Evolutionary conservation across 169 alveolate genomes (phyloP).

Genomic region (Eimeria brunetti): DNA sequence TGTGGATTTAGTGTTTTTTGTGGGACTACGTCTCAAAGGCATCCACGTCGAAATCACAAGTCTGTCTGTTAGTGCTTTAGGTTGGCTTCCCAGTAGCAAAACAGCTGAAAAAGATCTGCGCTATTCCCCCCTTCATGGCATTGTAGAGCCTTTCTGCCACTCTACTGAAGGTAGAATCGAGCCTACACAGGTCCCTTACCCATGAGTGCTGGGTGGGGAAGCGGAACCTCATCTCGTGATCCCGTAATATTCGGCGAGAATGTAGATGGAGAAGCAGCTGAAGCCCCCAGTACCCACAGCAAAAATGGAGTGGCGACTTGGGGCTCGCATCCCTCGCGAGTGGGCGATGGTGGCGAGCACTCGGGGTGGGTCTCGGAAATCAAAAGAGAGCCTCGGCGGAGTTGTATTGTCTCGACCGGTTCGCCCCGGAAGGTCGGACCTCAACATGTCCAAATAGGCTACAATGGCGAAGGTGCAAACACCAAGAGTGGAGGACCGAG

Average conservation of each 20-base stretch:
- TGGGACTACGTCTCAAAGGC: background rate
- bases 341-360: constrained; percentile 46
- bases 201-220: constrained; percentile 53
- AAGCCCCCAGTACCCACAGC: constrained; percentile 19
- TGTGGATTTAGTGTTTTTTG: background rate
- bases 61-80: background rate
- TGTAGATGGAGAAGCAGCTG: constrained; percentile 21
- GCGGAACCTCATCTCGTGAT: background rate
- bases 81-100: background rate
- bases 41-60: background rate
- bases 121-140: background rate
- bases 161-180: constrained; percentile 14
- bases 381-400: constrained; percentile 64
- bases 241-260: background rate
- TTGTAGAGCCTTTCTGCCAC: background rate
- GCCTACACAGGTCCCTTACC: background rate
- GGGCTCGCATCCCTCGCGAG: constrained; percentile 71
- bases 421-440: constrained; percentile 6
- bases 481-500: constrained; percentile 1
- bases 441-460: constrained; percentile 26
- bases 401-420: constrained; percentile 47
- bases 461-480: background rate
- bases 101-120: background rate
- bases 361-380: constrained; percentile 50
- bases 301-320: constrained; percentile 20